Conservation (phyloP, 1,284 basidiomycete genomes). For the Fomitiporia mediterranea region DNA sequence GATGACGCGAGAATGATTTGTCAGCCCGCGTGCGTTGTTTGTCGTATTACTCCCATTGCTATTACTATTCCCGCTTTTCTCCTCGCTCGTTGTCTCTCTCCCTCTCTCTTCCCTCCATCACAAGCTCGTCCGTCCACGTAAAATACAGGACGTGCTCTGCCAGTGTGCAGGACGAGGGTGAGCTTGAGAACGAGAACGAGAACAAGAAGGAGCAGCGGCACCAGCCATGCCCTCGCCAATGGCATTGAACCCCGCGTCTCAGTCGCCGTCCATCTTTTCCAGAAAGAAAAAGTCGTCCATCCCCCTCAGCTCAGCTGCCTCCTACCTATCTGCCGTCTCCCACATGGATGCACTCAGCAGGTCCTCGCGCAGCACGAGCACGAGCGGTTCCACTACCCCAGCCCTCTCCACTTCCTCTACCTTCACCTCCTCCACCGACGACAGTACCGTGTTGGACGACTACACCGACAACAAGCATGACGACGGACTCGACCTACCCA, state of each 20-base stretch:
- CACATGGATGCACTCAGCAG: slow-evolving; percentile 19
- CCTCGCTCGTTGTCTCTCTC: neutral
- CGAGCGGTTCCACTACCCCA: slow-evolving; percentile 11
- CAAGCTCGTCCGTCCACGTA: no score
- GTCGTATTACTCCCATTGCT: no score
- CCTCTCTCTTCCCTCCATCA: neutral
- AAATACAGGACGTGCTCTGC: no score
- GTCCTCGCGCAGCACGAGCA: slow-evolving; percentile 3
- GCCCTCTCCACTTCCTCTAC: slow-evolving; percentile 19
- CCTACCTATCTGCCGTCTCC: slow-evolving; percentile 46
- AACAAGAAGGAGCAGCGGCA: neutral
- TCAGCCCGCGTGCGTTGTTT: no score
- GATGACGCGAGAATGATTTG: no score
- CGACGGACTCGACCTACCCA: slow-evolving; percentile 54
- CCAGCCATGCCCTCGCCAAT: slow-evolving; percentile 47
- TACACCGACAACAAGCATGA: slow-evolving; percentile 34
- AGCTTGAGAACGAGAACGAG: neutral
- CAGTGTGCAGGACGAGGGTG: no score
- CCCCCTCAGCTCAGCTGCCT: slow-evolving; percentile 56
- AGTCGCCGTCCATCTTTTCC: slow-evolving; percentile 54
- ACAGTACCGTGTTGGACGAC: slow-evolving; percentile 6
- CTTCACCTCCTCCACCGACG: slow-evolving; percentile 11
- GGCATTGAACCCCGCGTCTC: slow-evolving; percentile 41
- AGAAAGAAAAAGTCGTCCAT: slow-evolving; percentile 49
- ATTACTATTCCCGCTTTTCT: neutral